Evolutionary conservation across 1,284 basidiomycete genomes (phyloP).

Genomic region (Mrakiaceae sp.): DNA sequence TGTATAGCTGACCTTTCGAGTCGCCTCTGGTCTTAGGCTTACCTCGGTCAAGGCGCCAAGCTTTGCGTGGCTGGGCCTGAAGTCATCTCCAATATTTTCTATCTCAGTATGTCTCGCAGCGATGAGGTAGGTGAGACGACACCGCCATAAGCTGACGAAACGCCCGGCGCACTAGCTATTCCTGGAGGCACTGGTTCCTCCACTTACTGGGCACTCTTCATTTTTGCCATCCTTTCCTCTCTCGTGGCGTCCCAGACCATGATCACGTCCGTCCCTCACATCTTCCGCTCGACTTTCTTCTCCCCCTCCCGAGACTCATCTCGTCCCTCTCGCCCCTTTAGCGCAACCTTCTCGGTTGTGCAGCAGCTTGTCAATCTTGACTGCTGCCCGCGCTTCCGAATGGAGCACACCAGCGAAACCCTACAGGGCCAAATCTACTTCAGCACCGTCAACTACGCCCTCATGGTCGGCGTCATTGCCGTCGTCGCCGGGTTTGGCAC

Average conservation of each 20-base stretch:
- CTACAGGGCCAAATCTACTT: conserved; percentile 43
- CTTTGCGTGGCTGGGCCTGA: conserved; percentile 28
- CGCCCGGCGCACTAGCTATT: no score
- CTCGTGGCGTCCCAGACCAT: conserved; percentile 44
- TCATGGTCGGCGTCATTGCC: conserved; percentile 47
- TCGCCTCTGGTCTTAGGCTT: conserved; percentile 31
- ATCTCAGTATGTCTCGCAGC: conserved; percentile 44
- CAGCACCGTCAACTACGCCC: conserved; percentile 17
- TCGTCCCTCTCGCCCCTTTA: no score
- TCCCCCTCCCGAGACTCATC: no score
- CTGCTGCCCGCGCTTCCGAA: conserved; percentile 46
- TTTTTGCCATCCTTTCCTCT: not conserved
- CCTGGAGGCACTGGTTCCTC: not conserved
- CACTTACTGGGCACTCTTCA: not conserved
- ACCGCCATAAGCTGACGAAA: no score
- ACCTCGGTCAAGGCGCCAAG: conserved; percentile 56
- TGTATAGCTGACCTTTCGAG: no score
- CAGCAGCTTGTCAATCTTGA: conserved; percentile 54
- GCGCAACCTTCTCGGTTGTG: conserved; percentile 49
- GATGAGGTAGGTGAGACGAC: no score
- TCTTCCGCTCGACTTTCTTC: no score
- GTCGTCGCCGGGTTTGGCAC: conserved; percentile 49
- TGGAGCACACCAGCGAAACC: conserved; percentile 47
- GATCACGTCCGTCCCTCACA: conserved; percentile 38
- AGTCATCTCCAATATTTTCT: conserved; percentile 49